Percentiles rank a stretch among this genome's conserved stretches.
These are phyloP conservation scores for Malassezia arunalokei DNA, from an alignment of 1,284 basidiomycete genomes.

Conservation along the genomic window DNA sequence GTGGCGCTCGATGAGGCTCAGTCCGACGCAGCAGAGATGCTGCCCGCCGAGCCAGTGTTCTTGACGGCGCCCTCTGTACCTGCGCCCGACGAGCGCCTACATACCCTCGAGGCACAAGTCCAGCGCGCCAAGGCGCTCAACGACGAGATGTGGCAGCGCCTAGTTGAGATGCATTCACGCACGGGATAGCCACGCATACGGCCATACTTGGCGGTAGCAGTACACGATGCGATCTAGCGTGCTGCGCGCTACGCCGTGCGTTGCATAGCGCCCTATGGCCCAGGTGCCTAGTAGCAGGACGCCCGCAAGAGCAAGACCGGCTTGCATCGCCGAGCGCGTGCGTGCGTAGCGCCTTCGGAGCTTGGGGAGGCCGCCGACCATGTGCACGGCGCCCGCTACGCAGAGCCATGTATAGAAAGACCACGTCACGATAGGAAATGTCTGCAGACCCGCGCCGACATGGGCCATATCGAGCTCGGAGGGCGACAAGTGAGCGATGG, in stretches of 20 bases:
- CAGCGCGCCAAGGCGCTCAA: conserved; percentile 32
- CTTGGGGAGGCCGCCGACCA: conserved; percentile 4
- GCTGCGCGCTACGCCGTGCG: neutral
- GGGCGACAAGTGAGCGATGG: conserved; percentile 24
- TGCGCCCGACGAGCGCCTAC: too few species aligned
- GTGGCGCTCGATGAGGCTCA: too few species aligned
- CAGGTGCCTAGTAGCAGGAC: conserved; percentile 8
- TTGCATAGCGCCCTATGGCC: neutral
- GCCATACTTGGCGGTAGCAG: conserved; percentile 4
- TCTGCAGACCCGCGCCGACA: conserved; percentile 19
- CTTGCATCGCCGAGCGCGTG: neutral
- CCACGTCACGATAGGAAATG: neutral
- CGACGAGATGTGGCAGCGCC: conserved; percentile 30
- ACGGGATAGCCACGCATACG: neutral
- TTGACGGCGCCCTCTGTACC: too few species aligned
- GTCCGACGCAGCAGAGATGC: too few species aligned
- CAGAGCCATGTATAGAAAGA: conserved; percentile 5
- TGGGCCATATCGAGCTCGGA: conserved; percentile 35
- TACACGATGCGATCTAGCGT: neutral
- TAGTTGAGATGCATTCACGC: conserved; percentile 14
- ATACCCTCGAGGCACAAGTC: conserved; percentile 22
- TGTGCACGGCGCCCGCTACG: conserved; percentile 3
- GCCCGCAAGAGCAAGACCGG: neutral
- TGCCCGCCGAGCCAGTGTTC: too few species aligned
- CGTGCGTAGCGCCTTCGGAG: neutral